Base-by-base conservation (phyloP, 108 stramenopile species). In the Discostella pseudostelligera region DNA sequence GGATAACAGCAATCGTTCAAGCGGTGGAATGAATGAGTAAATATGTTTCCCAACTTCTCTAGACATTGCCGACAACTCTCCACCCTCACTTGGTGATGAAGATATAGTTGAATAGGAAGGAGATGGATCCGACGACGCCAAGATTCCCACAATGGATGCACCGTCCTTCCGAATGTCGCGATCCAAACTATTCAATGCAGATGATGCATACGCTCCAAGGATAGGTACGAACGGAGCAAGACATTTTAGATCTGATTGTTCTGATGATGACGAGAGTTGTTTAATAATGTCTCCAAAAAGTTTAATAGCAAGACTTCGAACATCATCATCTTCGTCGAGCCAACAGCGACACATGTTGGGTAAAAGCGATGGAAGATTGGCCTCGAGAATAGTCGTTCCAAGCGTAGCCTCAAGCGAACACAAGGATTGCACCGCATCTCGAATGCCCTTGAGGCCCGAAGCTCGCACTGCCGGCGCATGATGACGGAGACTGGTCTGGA, bases 171-270 rank as follows among this genome's bases (percentile, higher is more conserved):
- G 74, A 20, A 81, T 80, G 14, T 45, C 49, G 26, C 65, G 65
- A 71, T 93, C 92, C 32, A 93, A 65, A 75, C 89, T 87, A 54
- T 90, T 84, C 62, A 93, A 59, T 37, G 92, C 86, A 48, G 87
- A 90, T 8, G 82, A 72, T 8, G 84, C 67, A 50, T 84, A 84
- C 0, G 89, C 88, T 35, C 83, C 70, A 0, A 87, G 35, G 16
- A 93, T 51, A 22, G 83, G 70, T 6, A 84, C 56, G 53, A 89
- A 90, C 51, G 92, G 92, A 22, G 49, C 69, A 8, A 88, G 35
- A 36, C 69, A 56, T 42, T 43, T 47, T 54, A 71, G 28, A 54
- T 56, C 51, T 36, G 47, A 29, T 20, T 45, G 29, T 48, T 48
- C 45, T 37, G 20, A 25, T 11, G 39, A 51, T n/a, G 45, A 44